Percentiles rank a stretch among this genome's conserved stretches.
These are phyloP conservation scores for Naganishia cerealis DNA, from an alignment of 1,284 basidiomycete species.

Conservation along the genomic window DNA sequence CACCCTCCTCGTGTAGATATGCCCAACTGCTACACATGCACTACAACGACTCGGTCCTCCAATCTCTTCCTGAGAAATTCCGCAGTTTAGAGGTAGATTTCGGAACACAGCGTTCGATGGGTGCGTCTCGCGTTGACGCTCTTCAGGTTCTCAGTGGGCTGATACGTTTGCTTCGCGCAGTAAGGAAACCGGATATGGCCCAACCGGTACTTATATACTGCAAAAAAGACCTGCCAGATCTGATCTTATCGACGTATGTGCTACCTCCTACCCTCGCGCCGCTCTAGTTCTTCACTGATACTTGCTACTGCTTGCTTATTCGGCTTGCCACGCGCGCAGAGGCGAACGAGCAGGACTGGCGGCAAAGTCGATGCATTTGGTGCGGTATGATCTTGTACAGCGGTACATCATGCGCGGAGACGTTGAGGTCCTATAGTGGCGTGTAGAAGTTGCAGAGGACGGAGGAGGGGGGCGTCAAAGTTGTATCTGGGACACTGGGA, in stretches of 20 bases:
- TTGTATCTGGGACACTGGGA: background rate
- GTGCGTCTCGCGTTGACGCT: conserved; percentile 56
- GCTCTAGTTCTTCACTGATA: background rate
- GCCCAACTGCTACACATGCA: conserved; percentile 71
- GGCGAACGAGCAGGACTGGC: conserved; percentile 48
- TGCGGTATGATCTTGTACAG: conserved; percentile 51
- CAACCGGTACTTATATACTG: conserved; percentile 78
- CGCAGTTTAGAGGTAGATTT: conserved; percentile 68
- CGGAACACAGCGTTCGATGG: conserved; percentile 66
- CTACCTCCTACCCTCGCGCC: background rate
- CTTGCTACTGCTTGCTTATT: conserved; percentile 40
- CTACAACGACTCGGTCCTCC: conserved; percentile 70
- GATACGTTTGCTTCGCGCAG: conserved; percentile 55
- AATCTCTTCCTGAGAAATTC: conserved; percentile 72
- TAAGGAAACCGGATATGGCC: conserved; percentile 70
- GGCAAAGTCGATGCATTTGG: conserved; percentile 52
- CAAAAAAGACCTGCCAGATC: conserved; percentile 66
- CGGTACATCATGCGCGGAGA: conserved; percentile 51
- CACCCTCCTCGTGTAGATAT: conserved; percentile 59
- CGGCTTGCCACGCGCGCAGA: conserved; percentile 33
- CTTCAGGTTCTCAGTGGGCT: background rate
- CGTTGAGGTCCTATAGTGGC: conserved; percentile 46
- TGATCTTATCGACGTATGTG: conserved; percentile 69
- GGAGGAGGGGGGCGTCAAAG: background rate
- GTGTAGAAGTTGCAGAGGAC: background rate